phyloP scores from a whole-genome alignment of 1,284 basidiomycete genomes.

The Rhizoctonia solani region DNA sequence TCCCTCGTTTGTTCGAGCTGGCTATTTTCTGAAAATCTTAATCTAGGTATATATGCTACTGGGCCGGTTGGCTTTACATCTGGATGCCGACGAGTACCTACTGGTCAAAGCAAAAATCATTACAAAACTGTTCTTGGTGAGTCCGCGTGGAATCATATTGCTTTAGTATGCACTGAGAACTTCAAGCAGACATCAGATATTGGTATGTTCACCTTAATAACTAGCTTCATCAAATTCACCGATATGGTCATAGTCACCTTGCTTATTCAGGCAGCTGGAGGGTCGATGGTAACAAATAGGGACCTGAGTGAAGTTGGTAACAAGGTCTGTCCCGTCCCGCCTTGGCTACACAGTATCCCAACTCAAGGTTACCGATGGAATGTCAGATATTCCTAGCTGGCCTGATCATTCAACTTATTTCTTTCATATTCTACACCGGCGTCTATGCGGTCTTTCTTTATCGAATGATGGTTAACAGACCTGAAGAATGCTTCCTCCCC shows the following conservation, averaged over 20 bases:
- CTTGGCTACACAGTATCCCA: no score
- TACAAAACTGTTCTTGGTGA: constrained; percentile 54
- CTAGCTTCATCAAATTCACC: constrained; percentile 43
- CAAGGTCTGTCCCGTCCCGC: constrained; percentile 11
- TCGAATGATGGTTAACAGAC: constrained; percentile 50
- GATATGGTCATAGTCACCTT: no score
- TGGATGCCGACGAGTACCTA: constrained; percentile 58
- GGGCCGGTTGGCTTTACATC: constrained; percentile 60
- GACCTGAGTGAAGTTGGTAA: constrained; percentile 42
- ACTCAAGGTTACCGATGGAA: no score
- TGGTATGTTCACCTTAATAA: neutral
- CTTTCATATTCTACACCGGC: constrained; percentile 64
- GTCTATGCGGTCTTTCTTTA: constrained; percentile 63
- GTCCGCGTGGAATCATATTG: neutral
- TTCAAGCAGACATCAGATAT: constrained; percentile 14
- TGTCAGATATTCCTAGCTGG: constrained; percentile 61
- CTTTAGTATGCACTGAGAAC: neutral
- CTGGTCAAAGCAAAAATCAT: constrained; percentile 58
- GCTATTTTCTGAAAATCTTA: no score
- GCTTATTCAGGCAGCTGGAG: constrained; percentile 60
- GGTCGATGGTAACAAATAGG: constrained; percentile 45
- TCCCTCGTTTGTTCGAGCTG: neutral
- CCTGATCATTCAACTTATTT: constrained; percentile 63
- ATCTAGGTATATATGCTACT: constrained; percentile 62
- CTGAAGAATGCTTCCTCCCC: constrained; percentile 6